Evolutionary conservation across 2,329 filamentous ascomycete genomes (phyloP).

Genomic region (Fusarium devonianum): DNA sequence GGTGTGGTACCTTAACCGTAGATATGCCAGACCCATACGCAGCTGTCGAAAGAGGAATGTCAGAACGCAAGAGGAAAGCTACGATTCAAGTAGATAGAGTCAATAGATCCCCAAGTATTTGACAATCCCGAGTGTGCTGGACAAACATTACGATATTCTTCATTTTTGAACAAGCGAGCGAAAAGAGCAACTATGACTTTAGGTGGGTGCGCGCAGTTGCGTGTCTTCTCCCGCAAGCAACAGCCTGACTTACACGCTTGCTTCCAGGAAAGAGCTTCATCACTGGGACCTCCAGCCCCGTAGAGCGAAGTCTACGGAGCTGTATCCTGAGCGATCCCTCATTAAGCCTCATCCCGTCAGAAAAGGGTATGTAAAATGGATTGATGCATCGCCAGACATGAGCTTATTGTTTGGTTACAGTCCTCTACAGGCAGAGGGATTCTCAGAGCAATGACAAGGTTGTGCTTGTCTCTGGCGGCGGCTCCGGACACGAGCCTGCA

Average conservation of each 20-base stretch:
- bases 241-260: background rate
- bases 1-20: background rate
- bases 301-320: slow-evolving; percentile 33
- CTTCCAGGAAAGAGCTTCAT: slow-evolving; percentile 38
- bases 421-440: slow-evolving; percentile 30
- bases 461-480: slow-evolving; percentile 34
- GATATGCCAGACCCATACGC: background rate
- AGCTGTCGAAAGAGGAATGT: background rate
- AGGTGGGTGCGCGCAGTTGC: slow-evolving; percentile 19
- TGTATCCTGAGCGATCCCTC: slow-evolving; percentile 36
- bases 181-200: slow-evolving; percentile 29
- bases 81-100: background rate
- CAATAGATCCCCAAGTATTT: background rate
- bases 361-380: slow-evolving; percentile 24
- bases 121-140: background rate
- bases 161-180: background rate
- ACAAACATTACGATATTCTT: background rate
- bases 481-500: slow-evolving; percentile 38
- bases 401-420: slow-evolving; percentile 12
- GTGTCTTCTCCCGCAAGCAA: background rate
- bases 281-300: slow-evolving; percentile 27
- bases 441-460: slow-evolving; percentile 26
- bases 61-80: background rate
- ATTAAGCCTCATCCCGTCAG: slow-evolving; percentile 30
- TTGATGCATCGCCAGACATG: fast-evolving